Base-by-base conservation (phyloP, 2,329 filamentous ascomycete genomes). In the Tolypocladium pustulatum region DNA sequence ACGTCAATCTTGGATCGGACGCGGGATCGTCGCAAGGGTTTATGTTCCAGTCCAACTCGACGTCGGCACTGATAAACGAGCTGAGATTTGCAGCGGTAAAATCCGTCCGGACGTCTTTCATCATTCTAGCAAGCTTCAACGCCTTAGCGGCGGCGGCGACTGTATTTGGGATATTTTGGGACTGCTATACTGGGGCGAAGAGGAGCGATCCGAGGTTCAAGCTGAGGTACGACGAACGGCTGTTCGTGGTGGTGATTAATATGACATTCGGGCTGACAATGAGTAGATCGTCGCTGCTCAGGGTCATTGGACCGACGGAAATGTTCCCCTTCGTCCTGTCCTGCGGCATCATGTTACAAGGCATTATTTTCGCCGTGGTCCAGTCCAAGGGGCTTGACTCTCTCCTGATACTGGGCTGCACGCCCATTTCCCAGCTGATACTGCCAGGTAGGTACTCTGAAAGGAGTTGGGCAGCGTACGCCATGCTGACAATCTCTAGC, bases 41-140 rank as follows among this genome's bases (percentile, higher is more conserved):
- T 57, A 61, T 63, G 37, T 71, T 69, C 59, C 65, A 66, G 60
- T 61, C 66, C 64, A 82, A 79, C 66, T 71, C 72, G 37, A 76
- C 78, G 7, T 74, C 75, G 43, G 69, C 75, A 43, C 69, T 81
- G 61, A 76, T 80, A 64, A 79, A 80, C 65, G 68, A 81, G 62
- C 74, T 83, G 63, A 75, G 73, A 59, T 80, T 83, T 62, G 76
- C 77, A 36, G 75, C 78, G 20, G 78, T 78, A 61, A 83, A 79
- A 65, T 85, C 82, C 38, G 76, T 85, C 65, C 77, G 84, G 63
- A 84, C 80, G 22, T 85, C 83, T 30, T 82, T 81, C 51, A 80
- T 86, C 58, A 82, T 86, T 60, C 75, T 87, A 58, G 80, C 83
- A 40, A 72, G 76, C 58, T 85, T 86, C 72, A 87, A 87, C 68